Conservation (phyloP, 2,329 filamentous ascomycete species). For the Aspergillus pseudotamarii region DNA sequence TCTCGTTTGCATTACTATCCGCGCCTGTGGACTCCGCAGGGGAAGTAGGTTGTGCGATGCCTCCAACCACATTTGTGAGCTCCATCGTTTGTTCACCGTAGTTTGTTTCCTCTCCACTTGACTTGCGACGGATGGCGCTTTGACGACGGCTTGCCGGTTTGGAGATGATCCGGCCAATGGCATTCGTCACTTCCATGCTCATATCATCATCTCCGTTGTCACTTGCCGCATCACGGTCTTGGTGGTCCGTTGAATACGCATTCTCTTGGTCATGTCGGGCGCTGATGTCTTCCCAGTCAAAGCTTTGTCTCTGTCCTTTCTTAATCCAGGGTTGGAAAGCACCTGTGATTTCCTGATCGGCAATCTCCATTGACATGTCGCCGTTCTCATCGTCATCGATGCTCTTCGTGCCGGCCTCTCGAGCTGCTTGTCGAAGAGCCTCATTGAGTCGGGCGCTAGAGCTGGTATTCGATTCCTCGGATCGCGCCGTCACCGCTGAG, state of each 20-base stretch:
- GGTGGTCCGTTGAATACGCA: conserved; percentile 36
- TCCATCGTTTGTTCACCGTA: conserved; percentile 53
- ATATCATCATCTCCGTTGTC: conserved; percentile 65
- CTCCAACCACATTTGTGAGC: conserved; percentile 48
- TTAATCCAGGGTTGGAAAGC: conserved; percentile 54
- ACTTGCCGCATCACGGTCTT: conserved; percentile 31
- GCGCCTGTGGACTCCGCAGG: conserved; percentile 30
- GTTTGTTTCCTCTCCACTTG: conserved; percentile 46
- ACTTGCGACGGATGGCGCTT: conserved; percentile 47
- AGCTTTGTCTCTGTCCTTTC: conserved; percentile 44
- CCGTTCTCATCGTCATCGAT: conserved; percentile 63
- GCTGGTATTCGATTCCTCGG: conserved; percentile 57
- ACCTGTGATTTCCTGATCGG: conserved; percentile 59
- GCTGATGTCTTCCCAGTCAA: conserved; percentile 47
- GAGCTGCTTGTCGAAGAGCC: conserved; percentile 73
- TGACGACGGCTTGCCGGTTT: conserved; percentile 37
- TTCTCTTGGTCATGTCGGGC: conserved; percentile 51
- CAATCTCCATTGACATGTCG: conserved; percentile 80
- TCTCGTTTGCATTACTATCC: conserved; percentile 37
- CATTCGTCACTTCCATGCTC: conserved; percentile 92
- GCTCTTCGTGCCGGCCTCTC: conserved; percentile 72
- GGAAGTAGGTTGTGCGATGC: conserved; percentile 35
- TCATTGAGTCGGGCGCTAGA: conserved; percentile 77
- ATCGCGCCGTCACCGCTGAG: conserved; percentile 65
- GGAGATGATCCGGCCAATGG: conserved; percentile 75